Conservation (phyloP, 2,329 filamentous ascomycete species). For the Podosphaera xanthii region DNA sequence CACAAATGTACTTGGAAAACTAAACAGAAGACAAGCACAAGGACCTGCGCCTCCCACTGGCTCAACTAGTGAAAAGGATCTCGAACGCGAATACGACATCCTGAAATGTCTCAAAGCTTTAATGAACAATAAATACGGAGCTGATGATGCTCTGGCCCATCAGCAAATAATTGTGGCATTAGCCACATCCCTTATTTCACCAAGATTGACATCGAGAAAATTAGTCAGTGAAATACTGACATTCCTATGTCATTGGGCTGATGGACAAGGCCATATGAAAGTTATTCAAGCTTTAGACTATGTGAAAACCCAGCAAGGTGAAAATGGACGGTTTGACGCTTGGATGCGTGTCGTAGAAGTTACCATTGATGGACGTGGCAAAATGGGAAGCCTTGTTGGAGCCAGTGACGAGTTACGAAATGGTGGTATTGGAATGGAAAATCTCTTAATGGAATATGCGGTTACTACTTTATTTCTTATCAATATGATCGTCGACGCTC, state of each 20-base stretch:
- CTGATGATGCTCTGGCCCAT: conserved; percentile 79
- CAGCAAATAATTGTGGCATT: conserved; percentile 78
- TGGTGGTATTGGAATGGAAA: conserved; percentile 95
- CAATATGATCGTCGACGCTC: conserved; percentile 89
- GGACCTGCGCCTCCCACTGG: conserved; percentile 29
- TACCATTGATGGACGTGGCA: conserved; percentile 85
- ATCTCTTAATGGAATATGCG: conserved; percentile 95
- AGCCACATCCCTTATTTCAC: conserved; percentile 66
- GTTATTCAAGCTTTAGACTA: conserved; percentile 84
- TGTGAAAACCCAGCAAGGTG: conserved; percentile 67
- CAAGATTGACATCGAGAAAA: conserved; percentile 75
- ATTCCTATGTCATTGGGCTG: conserved; percentile 85
- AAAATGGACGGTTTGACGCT: conserved; percentile 88
- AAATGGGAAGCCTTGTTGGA: conserved; percentile 95
- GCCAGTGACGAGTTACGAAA: conserved; percentile 90
- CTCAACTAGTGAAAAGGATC: conserved; percentile 37
- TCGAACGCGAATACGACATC: conserved; percentile 74
- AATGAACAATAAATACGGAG: conserved; percentile 99
- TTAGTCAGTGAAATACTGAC: conserved; percentile 90
- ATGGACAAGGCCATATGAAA: conserved; percentile 73
- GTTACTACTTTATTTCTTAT: conserved; percentile 84
- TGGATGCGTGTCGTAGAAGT: conserved; percentile 99
- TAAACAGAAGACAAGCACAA: conserved; percentile 70
- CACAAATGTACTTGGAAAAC: conserved; percentile 78
- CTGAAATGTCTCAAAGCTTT: conserved; percentile 91